A percentile compares a stretch with the other conserved stretches of the same genome.
phyloP scores from a whole-genome alignment of 768 basidiomycete genomes.

The Strobilomyces confusus region DNA sequence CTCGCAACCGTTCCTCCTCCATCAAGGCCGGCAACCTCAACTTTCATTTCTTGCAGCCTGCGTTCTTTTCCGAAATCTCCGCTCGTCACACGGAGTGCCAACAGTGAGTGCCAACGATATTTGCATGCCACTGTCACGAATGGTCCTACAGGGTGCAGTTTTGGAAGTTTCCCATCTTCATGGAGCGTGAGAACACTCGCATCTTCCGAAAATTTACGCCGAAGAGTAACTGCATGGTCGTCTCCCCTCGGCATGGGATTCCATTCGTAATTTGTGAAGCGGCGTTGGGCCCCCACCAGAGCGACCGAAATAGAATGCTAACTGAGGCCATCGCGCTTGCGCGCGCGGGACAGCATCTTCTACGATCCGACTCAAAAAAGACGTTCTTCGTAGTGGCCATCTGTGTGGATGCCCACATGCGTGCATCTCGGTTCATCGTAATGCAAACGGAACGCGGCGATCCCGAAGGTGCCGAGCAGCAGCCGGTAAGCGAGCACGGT shows the following conservation, averaged over 20 bases:
- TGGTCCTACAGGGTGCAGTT: not conserved
- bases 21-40: not conserved
- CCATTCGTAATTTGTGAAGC: not conserved
- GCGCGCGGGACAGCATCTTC: not conserved
- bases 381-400: not conserved
- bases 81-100: too few species aligned
- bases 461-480: not conserved
- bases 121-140: not conserved
- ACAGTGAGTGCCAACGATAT: too few species aligned
- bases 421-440: not conserved
- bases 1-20: not conserved
- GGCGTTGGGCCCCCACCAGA: not conserved
- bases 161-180: constrained; percentile 13
- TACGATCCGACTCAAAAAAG: not conserved
- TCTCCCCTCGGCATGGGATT: not conserved
- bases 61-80: not conserved
- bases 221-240: constrained; percentile 7
- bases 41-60: too few species aligned
- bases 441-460: not conserved
- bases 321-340: not conserved
- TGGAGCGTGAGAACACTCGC: not conserved
- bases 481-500: too few species aligned
- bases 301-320: not conserved
- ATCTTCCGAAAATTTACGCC: not conserved
- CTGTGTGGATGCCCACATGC: not conserved